Base-by-base conservation (phyloP, 163 green algal genomes). In the Scenedesmus sp. region DNA sequence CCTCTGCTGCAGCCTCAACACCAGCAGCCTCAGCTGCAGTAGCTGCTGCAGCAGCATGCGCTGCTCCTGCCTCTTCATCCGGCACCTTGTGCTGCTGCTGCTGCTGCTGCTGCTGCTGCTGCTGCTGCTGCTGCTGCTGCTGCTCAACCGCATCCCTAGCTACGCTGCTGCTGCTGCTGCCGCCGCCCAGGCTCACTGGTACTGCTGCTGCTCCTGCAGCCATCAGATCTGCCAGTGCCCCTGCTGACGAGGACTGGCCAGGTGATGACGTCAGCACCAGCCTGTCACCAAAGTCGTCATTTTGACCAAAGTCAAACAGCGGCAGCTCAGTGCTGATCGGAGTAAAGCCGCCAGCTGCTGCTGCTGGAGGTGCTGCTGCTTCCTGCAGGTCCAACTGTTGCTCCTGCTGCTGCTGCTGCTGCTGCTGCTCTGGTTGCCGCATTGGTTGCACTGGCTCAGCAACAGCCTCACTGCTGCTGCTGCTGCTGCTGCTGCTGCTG, bases 41-140 rank as follows among this genome's bases (percentile, higher is more conserved):
- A 76, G 82, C 84, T 81, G 57, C 83, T 26, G 56, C 18, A 34
- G 55, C 83, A 55, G 57, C 83, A 56, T 8, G 7, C 18, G 9
- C 60, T 56, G 83, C 16, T 59, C 1, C 77, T 86, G 79, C 79
- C 54, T 60, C 79, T 52, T 10, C 52, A 86, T 13, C 13, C 5
- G 52, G 3, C 1, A 12, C 34, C 81, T 87, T 15, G 16, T 88
- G 34, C 46, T 67, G 81, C 46, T 87, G 81, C 46, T 67, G 81
- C 18, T 81, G 73, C 73, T 81, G 73, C 73, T 81, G 73, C 73
- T 81, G 73, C 73, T 81, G 73, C 73, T 81, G 73, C 73, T 81
- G 74, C 74, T 79, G 84, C 84, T 79, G 59, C 57, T 88, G 83
- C 82, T 87, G 82, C 82, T 87, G 82, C 82, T 87, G 82, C 55